phyloP scores from a whole-genome alignment of 352 stramenopile genomes.

The Stephanocyclus meneghinianus region DNA sequence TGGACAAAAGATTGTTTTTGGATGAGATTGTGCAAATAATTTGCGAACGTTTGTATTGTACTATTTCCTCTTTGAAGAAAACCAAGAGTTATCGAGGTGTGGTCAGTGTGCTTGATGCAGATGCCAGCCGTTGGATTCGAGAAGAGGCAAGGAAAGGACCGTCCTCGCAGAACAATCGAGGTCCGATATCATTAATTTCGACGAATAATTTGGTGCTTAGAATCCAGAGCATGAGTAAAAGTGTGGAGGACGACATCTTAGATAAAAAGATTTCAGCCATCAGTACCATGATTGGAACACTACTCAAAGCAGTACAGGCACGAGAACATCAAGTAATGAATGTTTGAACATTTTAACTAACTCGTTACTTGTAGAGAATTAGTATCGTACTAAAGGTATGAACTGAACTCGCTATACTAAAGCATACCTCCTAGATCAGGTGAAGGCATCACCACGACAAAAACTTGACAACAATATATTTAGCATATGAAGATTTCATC shows the following conservation, averaged over 20 bases:
- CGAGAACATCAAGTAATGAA: conserved; percentile 24
- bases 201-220: conserved; percentile 69
- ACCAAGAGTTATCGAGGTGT: conserved; percentile 54
- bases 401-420: too few relatives aligned
- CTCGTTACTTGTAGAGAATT: too few relatives aligned
- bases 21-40: conserved; percentile 64
- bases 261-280: conserved; percentile 63
- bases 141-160: conserved; percentile 45
- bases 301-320: conserved; percentile 59
- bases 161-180: conserved; percentile 29
- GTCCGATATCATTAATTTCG: conserved; percentile 41
- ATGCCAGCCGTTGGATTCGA: conserved; percentile 69
- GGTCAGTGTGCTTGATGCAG: conserved; percentile 70
- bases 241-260: conserved; percentile 36
- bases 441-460: too few relatives aligned
- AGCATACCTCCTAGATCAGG: too few relatives aligned
- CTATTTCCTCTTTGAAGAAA: conserved; percentile 51
- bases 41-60: conserved; percentile 60
- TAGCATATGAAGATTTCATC: conserved; percentile 39
- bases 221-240: conserved; percentile 54
- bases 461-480: conserved; percentile 24
- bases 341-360: not conserved
- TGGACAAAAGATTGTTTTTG: conserved; percentile 59
- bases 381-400: too few relatives aligned
- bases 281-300: conserved; percentile 59